Percentiles rank a stretch among this genome's conserved stretches.
Conservation (phyloP, 805 yeast genomes). For the Barnettozyma sp. region DNA sequence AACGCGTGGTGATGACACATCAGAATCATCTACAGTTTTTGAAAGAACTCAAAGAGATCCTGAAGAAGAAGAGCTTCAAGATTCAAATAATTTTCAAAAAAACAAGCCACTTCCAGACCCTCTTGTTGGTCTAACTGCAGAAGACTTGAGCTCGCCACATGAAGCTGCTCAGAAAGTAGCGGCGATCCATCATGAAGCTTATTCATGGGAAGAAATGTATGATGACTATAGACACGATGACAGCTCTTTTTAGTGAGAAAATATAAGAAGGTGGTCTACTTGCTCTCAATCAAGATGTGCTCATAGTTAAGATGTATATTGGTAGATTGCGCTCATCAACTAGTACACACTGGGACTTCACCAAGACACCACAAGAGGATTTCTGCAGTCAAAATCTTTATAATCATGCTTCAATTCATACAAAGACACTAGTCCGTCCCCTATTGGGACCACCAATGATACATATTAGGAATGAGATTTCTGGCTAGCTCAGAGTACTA, state of each 20-base stretch:
- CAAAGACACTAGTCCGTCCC: too few relatives aligned
- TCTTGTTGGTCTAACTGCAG: slow-evolving; percentile 18
- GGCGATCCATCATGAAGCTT: slow-evolving; percentile 14
- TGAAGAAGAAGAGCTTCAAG: slow-evolving; percentile 6
- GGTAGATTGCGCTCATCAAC: too few relatives aligned
- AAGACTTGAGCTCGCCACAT: slow-evolving; percentile 20
- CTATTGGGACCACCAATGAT: too few relatives aligned
- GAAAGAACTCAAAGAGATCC: slow-evolving; percentile 11
- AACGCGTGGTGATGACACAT: slow-evolving; percentile 7
- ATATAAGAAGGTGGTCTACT: too few relatives aligned
- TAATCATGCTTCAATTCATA: too few relatives aligned
- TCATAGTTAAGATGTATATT: too few relatives aligned
- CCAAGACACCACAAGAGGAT: too few relatives aligned
- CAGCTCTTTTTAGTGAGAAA: slow-evolving; percentile 15
- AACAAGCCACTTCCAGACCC: slow-evolving; percentile 23
- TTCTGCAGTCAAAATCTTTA: too few relatives aligned
- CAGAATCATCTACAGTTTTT: slow-evolving; percentile 2
- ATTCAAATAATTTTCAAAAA: slow-evolving; percentile 1
- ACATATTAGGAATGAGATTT: too few relatives aligned
- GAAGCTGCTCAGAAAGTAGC: slow-evolving; percentile 20
- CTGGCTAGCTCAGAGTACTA: too few relatives aligned
- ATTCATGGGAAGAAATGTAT: slow-evolving; percentile 27
- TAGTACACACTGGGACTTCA: too few relatives aligned
- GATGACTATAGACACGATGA: slow-evolving; percentile 25
- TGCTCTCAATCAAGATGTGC: too few relatives aligned